Evolutionary conservation across 768 basidiomycete species (phyloP), one percentile per base, ranked within the genome.

Genomic region (Dentipellis sp.): DNA sequence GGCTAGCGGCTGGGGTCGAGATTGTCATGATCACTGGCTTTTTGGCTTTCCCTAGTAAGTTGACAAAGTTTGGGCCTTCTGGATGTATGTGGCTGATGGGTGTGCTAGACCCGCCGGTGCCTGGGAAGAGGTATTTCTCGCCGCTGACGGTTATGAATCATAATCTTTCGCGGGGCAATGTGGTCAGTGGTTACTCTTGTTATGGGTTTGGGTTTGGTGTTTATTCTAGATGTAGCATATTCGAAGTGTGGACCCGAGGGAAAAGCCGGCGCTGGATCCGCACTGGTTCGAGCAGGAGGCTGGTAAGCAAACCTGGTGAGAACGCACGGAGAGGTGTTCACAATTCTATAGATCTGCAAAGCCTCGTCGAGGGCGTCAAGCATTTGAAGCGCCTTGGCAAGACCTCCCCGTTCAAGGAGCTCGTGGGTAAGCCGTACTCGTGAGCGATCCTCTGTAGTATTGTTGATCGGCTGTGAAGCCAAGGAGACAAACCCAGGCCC

Each of bases 401-500:
- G 10, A 54, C 53, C 10, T 58, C 62, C 39, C 62, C 64, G 19
- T 54, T 66, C 50, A 62, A 59, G 54, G 54, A 51, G 14, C 10
- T 7, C 23, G 54, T 60, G 40, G 9, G 12, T 29, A 6, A 29
- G 29, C 10, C 11, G 10, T 7, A 1, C 2, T 35, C 16, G 4
- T 12, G 1, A 2, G 17, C 14, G 19, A 4, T 10, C 3, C 17
- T 21, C 29, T 21, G 10, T n/a, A 40, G 4, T 35, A n/a, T 42
- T 16, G 36, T 11, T 21, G 45, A 8, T 2, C 19, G 17, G 12
- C 29, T 23, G 29, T 14, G 2, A n/a, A 67, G 69, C 58, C 10
- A 59, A 63, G 35, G 70, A 72, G 54, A 40, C 64, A 6, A 69
- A 67, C 14, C 69, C 71, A 0, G 71, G 71, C 7, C 60, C 63